A percentile compares a stretch with the other conserved stretches of the same genome.
Evolutionary conservation across 164 flowering plant species (phyloP).

Genomic region (Chloranthus sessilifolius): DNA sequence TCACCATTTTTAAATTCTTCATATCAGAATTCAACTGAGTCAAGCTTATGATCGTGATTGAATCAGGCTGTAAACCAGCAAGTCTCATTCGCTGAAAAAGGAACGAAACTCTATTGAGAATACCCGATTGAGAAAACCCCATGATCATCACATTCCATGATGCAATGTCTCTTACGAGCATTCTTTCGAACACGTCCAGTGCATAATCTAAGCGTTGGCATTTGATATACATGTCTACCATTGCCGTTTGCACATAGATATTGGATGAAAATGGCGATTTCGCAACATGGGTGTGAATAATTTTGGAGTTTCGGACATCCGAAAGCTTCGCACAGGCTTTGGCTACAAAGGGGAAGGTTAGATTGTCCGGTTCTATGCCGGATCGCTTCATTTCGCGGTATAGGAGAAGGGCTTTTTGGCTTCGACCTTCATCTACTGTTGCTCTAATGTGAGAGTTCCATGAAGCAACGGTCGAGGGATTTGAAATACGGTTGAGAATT

Average conservation of each 20-base stretch:
- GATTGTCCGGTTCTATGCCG: slow-evolving; percentile 36
- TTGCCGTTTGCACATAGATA: slow-evolving; percentile 44
- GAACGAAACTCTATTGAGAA: slow-evolving; percentile 17
- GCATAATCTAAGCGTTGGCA: slow-evolving; percentile 29
- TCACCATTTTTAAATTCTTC: slow-evolving; percentile 21
- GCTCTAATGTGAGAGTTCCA: slow-evolving; percentile 48
- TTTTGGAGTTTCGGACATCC: slow-evolving; percentile 22
- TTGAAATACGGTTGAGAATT: slow-evolving; percentile 23
- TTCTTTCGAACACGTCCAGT: slow-evolving; percentile 34
- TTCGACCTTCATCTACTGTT: slow-evolving; percentile 22
- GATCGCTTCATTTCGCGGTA: slow-evolving; percentile 47
- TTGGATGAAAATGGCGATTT: slow-evolving; percentile 41
- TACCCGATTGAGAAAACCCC: slow-evolving; percentile 41
- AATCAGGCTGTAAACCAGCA: slow-evolving; percentile 34
- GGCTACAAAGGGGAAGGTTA: slow-evolving; percentile 51
- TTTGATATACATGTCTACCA: slow-evolving; percentile 44
- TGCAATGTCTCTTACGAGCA: slow-evolving; percentile 47
- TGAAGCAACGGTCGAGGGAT: slow-evolving; percentile 12
- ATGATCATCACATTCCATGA: slow-evolving; percentile 57
- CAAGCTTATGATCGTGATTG: slow-evolving; percentile 41
- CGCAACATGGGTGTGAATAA: slow-evolving; percentile 45
- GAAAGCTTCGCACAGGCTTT: slow-evolving; percentile 54
- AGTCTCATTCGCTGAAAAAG: slow-evolving; percentile 39
- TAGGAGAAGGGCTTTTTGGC: slow-evolving; percentile 38
- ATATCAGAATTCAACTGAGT: slow-evolving; percentile 20